Percentiles rank a stretch among this genome's conserved stretches.
These are phyloP conservation scores for Colletotrichum orbiculare DNA, from an alignment of 2,329 filamentous ascomycete genomes.

Conservation along the genomic window DNA sequence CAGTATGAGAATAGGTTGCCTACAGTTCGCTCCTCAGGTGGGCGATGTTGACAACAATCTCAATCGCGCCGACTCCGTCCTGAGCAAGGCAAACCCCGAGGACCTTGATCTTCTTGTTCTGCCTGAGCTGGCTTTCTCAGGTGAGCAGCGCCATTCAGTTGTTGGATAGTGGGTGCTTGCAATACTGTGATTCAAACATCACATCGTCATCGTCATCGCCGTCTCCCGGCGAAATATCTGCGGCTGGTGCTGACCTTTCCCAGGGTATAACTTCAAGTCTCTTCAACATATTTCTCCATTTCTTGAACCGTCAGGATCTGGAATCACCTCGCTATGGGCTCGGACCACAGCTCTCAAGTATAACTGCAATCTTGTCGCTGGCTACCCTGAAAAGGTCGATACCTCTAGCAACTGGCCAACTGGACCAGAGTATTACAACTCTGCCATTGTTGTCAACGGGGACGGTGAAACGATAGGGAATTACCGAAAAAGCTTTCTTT, in stretches of 20 bases:
- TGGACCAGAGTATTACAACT: slow-evolving; percentile 65
- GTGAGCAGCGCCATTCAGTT: slow-evolving; percentile 52
- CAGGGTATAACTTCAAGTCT: slow-evolving; percentile 82
- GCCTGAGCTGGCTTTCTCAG: slow-evolving; percentile 81
- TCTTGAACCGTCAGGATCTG: slow-evolving; percentile 73
- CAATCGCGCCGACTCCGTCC: slow-evolving; percentile 71
- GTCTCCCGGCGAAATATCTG: background rate
- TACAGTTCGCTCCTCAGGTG: slow-evolving; percentile 79
- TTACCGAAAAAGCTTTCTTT: slow-evolving; percentile 69
- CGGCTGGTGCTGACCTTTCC: background rate
- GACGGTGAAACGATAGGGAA: slow-evolving; percentile 71
- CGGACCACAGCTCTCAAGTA: slow-evolving; percentile 72
- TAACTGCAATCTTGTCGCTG: slow-evolving; percentile 75
- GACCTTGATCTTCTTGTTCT: slow-evolving; percentile 78
- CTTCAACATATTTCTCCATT: slow-evolving; percentile 74
- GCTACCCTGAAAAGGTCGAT: slow-evolving; percentile 79
- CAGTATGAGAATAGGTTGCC: slow-evolving; percentile 73
- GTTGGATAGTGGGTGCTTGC: too few species aligned
- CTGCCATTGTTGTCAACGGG: slow-evolving; percentile 62
- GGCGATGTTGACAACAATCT: slow-evolving; percentile 79
- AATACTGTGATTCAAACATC: too few species aligned
- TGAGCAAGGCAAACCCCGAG: slow-evolving; percentile 62
- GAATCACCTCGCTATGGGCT: slow-evolving; percentile 79
- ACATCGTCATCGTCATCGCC: too few species aligned
- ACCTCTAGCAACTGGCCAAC: slow-evolving; percentile 60